Evolutionary conservation across 2,329 filamentous ascomycete species (phyloP).

Genomic region (Pleoardoris graminearum): DNA sequence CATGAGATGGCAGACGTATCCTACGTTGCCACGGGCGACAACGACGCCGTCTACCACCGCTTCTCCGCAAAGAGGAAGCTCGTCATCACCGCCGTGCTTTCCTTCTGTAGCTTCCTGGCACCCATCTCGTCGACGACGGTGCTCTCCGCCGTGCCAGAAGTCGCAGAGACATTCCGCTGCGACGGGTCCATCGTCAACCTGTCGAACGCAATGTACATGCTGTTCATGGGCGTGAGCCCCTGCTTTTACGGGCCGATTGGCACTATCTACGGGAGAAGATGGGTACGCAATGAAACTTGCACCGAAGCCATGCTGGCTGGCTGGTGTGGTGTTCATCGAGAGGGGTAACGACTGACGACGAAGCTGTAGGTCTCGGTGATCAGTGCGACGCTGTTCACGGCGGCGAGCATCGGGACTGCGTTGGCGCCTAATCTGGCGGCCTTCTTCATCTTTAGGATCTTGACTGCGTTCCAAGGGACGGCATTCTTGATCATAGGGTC

Average conservation of each 20-base stretch:
- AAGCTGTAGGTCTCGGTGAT: constrained; percentile 57
- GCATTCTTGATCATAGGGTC: constrained; percentile 73
- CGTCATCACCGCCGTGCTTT: constrained; percentile 68
- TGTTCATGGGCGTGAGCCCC: constrained; percentile 67
- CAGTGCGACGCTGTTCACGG: constrained; percentile 66
- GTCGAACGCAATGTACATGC: constrained; percentile 74
- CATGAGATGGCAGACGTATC: constrained; percentile 37
- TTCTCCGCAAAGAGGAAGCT: constrained; percentile 65
- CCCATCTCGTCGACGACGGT: constrained; percentile 76
- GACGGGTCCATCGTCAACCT: constrained; percentile 72
- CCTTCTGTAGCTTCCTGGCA: constrained; percentile 75
- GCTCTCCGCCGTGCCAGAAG: constrained; percentile 73
- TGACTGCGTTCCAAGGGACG: constrained; percentile 76
- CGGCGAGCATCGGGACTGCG: constrained; percentile 72
- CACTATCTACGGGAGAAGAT: constrained; percentile 52
- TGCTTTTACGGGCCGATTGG: constrained; percentile 73
- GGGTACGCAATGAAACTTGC: constrained; percentile 52
- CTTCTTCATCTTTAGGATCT: constrained; percentile 74
- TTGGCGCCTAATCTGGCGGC: constrained; percentile 69
- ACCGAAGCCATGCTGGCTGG: background rate
- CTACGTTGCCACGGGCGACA: constrained; percentile 35
- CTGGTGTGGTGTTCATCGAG: background rate
- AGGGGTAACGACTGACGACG: constrained; percentile 16
- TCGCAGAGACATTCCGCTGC: constrained; percentile 66
- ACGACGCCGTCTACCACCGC: constrained; percentile 64